Evolutionary conservation across 352 stramenopile species (phyloP).

Genomic region (Elongisporangium prolatum): DNA sequence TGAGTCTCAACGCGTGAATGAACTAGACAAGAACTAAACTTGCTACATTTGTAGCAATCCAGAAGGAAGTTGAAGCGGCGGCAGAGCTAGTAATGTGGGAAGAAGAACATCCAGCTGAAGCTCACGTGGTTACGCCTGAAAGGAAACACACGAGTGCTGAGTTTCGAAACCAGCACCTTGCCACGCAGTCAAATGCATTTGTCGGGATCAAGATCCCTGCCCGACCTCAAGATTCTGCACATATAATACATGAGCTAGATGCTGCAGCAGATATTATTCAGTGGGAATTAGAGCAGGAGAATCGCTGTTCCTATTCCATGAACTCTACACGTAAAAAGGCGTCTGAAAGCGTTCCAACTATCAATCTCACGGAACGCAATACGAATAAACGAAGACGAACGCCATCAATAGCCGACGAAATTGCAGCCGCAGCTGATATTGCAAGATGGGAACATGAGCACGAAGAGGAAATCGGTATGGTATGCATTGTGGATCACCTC

Average conservation of each 20-base stretch:
- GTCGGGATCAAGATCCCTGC: constrained; percentile 7
- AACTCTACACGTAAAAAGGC: constrained; percentile 1
- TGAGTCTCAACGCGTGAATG: not conserved
- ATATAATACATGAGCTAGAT: constrained; percentile 38
- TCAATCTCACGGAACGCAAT: too few species aligned
- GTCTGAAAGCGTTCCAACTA: not conserved
- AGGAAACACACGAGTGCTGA: constrained; percentile 4
- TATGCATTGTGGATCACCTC: not conserved
- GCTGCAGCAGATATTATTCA: constrained; percentile 44
- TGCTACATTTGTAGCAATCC: constrained; percentile 1
- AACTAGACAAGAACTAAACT: not conserved
- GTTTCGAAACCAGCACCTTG: not conserved
- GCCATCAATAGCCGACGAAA: constrained; percentile 26
- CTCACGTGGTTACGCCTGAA: constrained; percentile 21
- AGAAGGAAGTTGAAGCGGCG: constrained; percentile 17
- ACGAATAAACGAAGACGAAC: not conserved
- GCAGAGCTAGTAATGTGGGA: constrained; percentile 16
- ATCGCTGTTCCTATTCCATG: constrained; percentile 1
- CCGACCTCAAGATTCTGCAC: constrained; percentile 10
- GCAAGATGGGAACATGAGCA: constrained; percentile 42
- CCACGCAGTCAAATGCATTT: constrained; percentile 16
- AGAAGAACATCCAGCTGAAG: constrained; percentile 11
- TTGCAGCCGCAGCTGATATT: constrained; percentile 33
- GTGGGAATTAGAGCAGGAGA: constrained; percentile 22
- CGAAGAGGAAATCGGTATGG: constrained; percentile 3